phyloP scores from a whole-genome alignment of 306 rosid species.

The Trifolium repens region DNA sequence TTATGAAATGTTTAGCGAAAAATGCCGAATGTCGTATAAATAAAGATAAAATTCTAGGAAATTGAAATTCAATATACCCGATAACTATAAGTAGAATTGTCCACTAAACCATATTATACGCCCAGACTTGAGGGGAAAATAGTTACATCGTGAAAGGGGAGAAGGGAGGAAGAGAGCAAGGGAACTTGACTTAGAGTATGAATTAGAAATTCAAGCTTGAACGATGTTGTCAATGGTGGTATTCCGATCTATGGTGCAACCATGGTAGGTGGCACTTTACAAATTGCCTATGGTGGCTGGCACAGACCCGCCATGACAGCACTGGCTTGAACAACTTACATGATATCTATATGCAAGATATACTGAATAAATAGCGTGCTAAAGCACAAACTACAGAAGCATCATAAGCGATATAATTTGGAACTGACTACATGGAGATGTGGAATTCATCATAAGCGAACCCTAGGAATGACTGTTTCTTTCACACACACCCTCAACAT shows the following conservation, averaged over 20 bases:
- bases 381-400: background rate
- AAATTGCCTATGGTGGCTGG: background rate
- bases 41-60: background rate
- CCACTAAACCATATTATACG: constrained; percentile 4
- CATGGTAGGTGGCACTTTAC: background rate
- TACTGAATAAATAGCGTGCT: background rate
- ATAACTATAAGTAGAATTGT: background rate
- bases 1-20: constrained; percentile 22
- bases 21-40: background rate
- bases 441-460: background rate
- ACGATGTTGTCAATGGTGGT: background rate
- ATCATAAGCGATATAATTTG: background rate
- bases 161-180: background rate
- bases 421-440: background rate
- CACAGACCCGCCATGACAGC: background rate
- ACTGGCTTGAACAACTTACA: background rate
- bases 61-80: background rate
- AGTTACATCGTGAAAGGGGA: background rate
- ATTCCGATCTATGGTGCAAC: background rate
- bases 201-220: constrained; percentile 4
- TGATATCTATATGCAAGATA: background rate
- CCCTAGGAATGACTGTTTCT: background rate
- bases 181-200: constrained; percentile 1
- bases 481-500: background rate
- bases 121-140: constrained; percentile 1